These are phyloP conservation scores for Suillus hirtellus DNA, from an alignment of 768 basidiomycete species.

Conservation along the genomic window DNA sequence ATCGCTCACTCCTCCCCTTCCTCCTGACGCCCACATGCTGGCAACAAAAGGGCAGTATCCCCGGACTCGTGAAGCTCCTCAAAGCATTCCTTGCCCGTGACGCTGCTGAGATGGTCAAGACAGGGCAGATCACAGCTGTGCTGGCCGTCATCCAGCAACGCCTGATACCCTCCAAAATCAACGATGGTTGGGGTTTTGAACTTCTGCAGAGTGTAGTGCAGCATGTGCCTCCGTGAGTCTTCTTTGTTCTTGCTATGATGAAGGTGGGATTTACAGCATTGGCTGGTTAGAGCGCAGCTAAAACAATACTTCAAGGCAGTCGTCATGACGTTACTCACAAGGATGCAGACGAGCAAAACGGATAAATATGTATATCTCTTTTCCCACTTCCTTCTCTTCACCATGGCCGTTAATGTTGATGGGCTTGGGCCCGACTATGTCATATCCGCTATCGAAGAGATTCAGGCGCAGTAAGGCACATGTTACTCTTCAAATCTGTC, in stretches of 20 bases:
- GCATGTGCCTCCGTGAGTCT: slow-evolving; percentile 71
- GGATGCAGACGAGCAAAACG: slow-evolving; percentile 87
- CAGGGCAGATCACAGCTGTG: slow-evolving; percentile 74
- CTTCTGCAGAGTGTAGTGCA: slow-evolving; percentile 76
- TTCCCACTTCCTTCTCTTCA: slow-evolving; percentile 73
- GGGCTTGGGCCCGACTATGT: slow-evolving; percentile 80
- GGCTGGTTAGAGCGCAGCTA: slow-evolving; percentile 46
- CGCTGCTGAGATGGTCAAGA: slow-evolving; percentile 59
- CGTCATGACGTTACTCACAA: slow-evolving; percentile 75
- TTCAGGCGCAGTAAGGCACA: slow-evolving; percentile 74
- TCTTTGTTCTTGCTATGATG: background rate
- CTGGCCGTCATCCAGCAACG: slow-evolving; percentile 90
- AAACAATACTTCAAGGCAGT: slow-evolving; percentile 74
- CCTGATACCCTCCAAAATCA: slow-evolving; percentile 81
- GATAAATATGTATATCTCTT: slow-evolving; percentile 85
- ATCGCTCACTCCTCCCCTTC: slow-evolving; percentile 76
- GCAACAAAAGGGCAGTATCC: slow-evolving; percentile 94
- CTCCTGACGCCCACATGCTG: slow-evolving; percentile 84
- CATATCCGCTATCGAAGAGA: slow-evolving; percentile 73
- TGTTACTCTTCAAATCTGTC: slow-evolving; percentile 5
- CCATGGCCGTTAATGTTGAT: slow-evolving; percentile 71
- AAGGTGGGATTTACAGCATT: background rate
- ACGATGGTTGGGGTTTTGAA: slow-evolving; percentile 92
- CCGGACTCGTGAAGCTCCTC: slow-evolving; percentile 86
- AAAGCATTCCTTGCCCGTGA: slow-evolving; percentile 82